Evolutionary conservation across 1,139 yeast species (phyloP), one percentile per base, ranked within the genome.

Genomic region (Geotrichum klebahnii): DNA sequence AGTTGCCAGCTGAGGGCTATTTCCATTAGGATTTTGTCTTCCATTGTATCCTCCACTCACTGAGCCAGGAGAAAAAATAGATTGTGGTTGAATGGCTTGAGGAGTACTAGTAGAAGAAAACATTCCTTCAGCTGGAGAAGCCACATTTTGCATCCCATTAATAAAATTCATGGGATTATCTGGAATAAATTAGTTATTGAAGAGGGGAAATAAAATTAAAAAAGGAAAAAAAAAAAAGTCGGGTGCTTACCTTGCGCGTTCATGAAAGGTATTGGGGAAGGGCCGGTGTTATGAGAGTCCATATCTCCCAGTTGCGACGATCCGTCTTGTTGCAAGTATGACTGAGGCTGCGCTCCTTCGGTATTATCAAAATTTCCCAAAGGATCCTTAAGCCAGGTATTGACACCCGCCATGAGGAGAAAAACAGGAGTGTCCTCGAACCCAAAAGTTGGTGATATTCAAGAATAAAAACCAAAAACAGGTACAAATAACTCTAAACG

Each of bases 381-480:
- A 3, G 47, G 36, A 28, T 44, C 47, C 23, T 36, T 44, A 16
- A 44, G 35, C 47, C 47, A 44, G 33, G 42, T 16, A 28, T 44
- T 44, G 19, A 29, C 47, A 29, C 36, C 41, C 20, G 47, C 34
- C 47, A 44, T 44, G 5, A 44, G 38, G 26, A 28, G 17, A 19
- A 16, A 14, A 17, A n/a, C 17, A 16, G 31, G 23, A 19, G 40
- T 9, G 3, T n/a, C 14, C 31, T 10, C 14, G 19, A 35, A 14
- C 17, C 22, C 22, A 14, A 14, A 35, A 14, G 16, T n/a, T 37
- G 9, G 41, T 14, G 9, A 37, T 10, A 22, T n/a, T 20, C 5
- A 29, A 6, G 41, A 10, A 12, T 5, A 10, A 37, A 37, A 17
- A n/a, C 16, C 16, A 37, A 37, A 3, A 9, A 29, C 29, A 26